Evolutionary conservation across 768 basidiomycete species (phyloP).

Genomic region (Boletus rex-veris): DNA sequence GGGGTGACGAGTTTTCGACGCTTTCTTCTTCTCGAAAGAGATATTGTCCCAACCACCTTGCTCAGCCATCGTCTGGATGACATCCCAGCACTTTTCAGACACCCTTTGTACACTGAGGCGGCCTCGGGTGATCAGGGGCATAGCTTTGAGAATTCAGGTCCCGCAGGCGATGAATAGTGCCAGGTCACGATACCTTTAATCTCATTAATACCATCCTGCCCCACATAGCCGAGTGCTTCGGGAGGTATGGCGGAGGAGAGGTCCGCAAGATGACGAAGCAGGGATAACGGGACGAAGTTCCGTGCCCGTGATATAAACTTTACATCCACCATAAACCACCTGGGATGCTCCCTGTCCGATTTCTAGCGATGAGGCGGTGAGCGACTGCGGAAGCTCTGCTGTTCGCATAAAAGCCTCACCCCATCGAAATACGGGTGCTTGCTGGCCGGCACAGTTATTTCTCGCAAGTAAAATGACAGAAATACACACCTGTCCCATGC

Average conservation of each 20-base stretch:
- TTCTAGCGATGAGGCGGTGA: slow-evolving; percentile 47
- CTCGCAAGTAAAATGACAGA: neutral
- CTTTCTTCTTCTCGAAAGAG: slow-evolving; percentile 38
- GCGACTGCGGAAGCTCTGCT: neutral
- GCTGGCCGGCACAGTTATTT: slow-evolving; percentile 29
- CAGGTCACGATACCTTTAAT: slow-evolving; percentile 52
- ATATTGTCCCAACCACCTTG: slow-evolving; percentile 76
- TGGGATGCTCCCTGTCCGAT: slow-evolving; percentile 69
- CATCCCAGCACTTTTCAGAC: slow-evolving; percentile 58
- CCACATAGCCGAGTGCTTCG: slow-evolving; percentile 63
- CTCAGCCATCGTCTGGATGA: slow-evolving; percentile 57
- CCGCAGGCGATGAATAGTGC: neutral
- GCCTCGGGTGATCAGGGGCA: slow-evolving; percentile 78
- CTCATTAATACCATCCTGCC: slow-evolving; percentile 53
- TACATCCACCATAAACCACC: slow-evolving; percentile 92
- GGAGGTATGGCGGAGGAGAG: slow-evolving; percentile 38
- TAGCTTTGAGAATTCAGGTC: slow-evolving; percentile 41
- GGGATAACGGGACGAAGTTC: slow-evolving; percentile 74
- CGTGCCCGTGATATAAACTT: slow-evolving; percentile 60
- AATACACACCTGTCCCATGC: slow-evolving; percentile 79
- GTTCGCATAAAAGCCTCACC: slow-evolving; percentile 37
- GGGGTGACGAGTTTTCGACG: neutral
- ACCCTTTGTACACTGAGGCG: slow-evolving; percentile 88
- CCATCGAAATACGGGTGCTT: slow-evolving; percentile 78
- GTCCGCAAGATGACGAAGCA: slow-evolving; percentile 64